phyloP scores from a whole-genome alignment of 2,329 filamentous ascomycete species.

The Chaetomiaceae sp. region DNA sequence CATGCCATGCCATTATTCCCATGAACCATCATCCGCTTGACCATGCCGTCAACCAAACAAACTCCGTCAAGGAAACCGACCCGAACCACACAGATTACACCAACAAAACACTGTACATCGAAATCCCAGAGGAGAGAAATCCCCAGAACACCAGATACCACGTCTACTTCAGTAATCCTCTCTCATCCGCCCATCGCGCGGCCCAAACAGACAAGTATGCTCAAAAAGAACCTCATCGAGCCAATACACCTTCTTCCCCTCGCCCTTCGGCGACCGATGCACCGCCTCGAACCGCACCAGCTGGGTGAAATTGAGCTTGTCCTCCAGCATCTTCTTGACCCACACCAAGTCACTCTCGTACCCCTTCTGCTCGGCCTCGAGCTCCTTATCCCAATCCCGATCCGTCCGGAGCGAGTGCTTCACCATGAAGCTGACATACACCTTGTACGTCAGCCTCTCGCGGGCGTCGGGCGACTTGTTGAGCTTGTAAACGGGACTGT shows the following conservation, averaged over 20 bases:
- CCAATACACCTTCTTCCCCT: constrained; percentile 12
- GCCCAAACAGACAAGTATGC: constrained; percentile 17
- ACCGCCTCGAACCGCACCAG: constrained; percentile 17
- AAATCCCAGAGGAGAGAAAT: no score
- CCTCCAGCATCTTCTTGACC: constrained; percentile 20
- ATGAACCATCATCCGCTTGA: no score
- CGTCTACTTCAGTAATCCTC: neutral
- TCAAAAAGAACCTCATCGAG: constrained; percentile 25
- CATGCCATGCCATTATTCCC: no score
- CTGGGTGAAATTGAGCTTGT: constrained; percentile 18
- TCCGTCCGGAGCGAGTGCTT: constrained; percentile 3
- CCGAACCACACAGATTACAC: no score
- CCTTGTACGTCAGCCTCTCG: constrained; percentile 11
- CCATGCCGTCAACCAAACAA: no score
- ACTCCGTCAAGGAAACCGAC: no score
- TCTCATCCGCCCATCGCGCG: neutral
- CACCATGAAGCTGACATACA: constrained; percentile 20
- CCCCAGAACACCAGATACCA: no score
- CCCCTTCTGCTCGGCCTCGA: constrained; percentile 5
- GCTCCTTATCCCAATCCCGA: neutral
- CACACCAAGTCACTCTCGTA: constrained; percentile 19
- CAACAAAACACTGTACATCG: no score
- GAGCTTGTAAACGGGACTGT: constrained; percentile 33
- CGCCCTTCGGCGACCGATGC: constrained; percentile 13
- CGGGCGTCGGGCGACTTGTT: neutral